A percentile compares a stretch with the other conserved stretches of the same genome.
Evolutionary conservation across 2,329 filamentous ascomycete genomes (phyloP).

Genomic region (Paraconiothyrium sp.): DNA sequence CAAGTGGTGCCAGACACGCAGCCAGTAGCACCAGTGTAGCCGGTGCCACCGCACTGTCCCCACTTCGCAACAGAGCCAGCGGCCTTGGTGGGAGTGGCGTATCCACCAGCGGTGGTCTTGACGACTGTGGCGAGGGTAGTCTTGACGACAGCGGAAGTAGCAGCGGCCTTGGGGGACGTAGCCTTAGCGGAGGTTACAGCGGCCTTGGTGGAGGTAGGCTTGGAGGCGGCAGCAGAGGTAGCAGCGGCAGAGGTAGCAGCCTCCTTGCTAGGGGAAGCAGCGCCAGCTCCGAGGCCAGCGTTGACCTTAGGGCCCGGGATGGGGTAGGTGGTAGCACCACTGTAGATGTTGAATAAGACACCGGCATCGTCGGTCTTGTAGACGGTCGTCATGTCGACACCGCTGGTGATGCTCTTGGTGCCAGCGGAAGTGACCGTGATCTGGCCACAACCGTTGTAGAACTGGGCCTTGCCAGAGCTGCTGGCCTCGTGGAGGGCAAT

Average conservation of each 20-base stretch:
- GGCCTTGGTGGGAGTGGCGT: conserved; percentile 7
- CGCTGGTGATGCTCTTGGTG: conserved; percentile 45
- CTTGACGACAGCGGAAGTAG: conserved; percentile 12
- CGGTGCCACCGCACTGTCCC: conserved; percentile 58
- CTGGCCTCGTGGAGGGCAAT: conserved; percentile 57
- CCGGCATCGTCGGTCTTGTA: conserved; percentile 54
- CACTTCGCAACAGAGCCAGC: conserved; percentile 31
- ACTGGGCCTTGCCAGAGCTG: conserved; percentile 52
- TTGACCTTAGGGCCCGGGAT: conserved; percentile 38
- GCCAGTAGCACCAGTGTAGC: conserved; percentile 51
- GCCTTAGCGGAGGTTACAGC: conserved; percentile 7
- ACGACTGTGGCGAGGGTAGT: conserved; percentile 22
- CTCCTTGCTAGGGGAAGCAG: conserved; percentile 13
- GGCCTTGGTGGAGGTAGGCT: conserved; percentile 4
- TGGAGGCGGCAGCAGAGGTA: conserved; percentile 21
- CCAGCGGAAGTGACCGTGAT: conserved; percentile 50
- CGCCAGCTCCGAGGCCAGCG: conserved; percentile 32
- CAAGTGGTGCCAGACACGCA: conserved; percentile 55
- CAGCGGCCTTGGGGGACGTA: conserved; percentile 6
- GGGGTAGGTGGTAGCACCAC: conserved; percentile 21
- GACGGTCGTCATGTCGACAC: conserved; percentile 59
- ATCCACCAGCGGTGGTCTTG: conserved; percentile 17
- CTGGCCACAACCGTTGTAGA: conserved; percentile 59
- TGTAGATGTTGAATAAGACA: conserved; percentile 56
- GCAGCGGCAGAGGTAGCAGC: conserved; percentile 15